phyloP scores from a whole-genome alignment of 371 early-diverging fungal species.

The Actinomortierella ambigua region DNA sequence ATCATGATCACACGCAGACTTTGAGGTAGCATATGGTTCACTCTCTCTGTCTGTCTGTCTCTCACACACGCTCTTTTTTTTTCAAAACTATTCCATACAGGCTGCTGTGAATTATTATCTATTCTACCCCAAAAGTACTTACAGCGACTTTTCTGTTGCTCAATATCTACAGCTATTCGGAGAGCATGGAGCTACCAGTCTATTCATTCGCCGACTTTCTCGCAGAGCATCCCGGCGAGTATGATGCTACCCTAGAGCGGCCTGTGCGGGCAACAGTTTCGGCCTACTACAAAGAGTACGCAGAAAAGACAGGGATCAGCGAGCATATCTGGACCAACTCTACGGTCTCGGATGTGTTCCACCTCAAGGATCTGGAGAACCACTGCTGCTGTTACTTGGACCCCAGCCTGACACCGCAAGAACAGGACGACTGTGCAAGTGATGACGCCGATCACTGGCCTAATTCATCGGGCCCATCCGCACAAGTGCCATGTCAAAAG shows the following conservation, averaged over 20 bases:
- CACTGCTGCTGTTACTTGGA: conserved; percentile 42
- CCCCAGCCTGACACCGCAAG: not conserved
- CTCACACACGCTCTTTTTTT: not conserved
- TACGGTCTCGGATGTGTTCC: conserved; percentile 36
- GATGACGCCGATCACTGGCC: not conserved
- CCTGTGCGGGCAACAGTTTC: conserved; percentile 41
- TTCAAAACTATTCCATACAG: too few relatives aligned
- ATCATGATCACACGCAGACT: conserved; percentile 34
- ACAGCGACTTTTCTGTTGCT: not conserved
- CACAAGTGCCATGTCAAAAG: conserved; percentile 6
- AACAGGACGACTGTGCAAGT: too few relatives aligned
- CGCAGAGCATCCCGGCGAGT: conserved; percentile 21
- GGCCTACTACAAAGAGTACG: conserved; percentile 38
- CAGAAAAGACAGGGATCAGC: conserved; percentile 21
- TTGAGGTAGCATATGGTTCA: conserved; percentile 25
- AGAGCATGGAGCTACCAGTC: conserved; percentile 46
- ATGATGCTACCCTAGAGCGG: conserved; percentile 22
- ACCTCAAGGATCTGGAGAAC: conserved; percentile 37
- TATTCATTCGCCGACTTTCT: conserved; percentile 37
- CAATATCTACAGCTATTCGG: conserved; percentile 21
- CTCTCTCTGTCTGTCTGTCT: not conserved
- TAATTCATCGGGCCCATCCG: not conserved
- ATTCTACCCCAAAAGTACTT: too few relatives aligned
- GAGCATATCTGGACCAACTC: conserved; percentile 34
- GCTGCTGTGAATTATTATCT: too few relatives aligned